Evolutionary conservation across 495 filamentous ascomycete species (phyloP), one percentile per base, ranked within the genome.

Genomic region (Xylaria curta): DNA sequence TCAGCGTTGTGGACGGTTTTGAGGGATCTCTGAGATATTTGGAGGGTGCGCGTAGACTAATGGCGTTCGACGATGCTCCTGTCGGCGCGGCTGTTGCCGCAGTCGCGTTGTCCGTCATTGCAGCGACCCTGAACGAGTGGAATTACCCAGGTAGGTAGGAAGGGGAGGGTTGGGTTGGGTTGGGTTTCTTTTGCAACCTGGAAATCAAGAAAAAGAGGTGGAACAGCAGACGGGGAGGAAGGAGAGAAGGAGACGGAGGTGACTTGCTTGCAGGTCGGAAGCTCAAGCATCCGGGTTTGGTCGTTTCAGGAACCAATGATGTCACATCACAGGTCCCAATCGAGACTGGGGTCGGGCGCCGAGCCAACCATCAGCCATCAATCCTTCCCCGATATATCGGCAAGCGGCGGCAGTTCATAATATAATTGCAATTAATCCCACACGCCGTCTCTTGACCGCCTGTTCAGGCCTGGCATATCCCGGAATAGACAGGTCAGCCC

Each of bases 21-120:
- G 75, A 65, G 61, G 76, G 73, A 61, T 69, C 70, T 68, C 68
- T 10, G 72, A 77, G 60, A 76, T 85, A 83, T 69, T 81, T 82
- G 71, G 84, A 84, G n/a, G 86, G 85, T 28, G 80, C 76, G 72
- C 81, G 83, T 28, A 85, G 71, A 75, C 74, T 77, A 62, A 83
- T 77, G 13, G 73, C 56, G 49, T 13, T 69, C 2, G 72, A 58
- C 31, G 68, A 69, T 26, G 66, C 24, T 3, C 10, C 62, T 33
- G 38, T 56, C n/a, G 61, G 38, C 19, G 59, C 68, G 56, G 36
- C 51, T 19, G 53, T 4, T 62, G 47, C n/a, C 1, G 44, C 26
- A 19, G 70, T 54, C 49, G 62, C 15, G 17, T 74, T 28, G 64
- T 77, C 74, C 33, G 72, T 44, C 77, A 79, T 79, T 56, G 36